A percentile compares a stretch with the other conserved stretches of the same genome.
phyloP scores from a whole-genome alignment of 2,329 filamentous ascomycete genomes.

The Penicillium sp. region DNA sequence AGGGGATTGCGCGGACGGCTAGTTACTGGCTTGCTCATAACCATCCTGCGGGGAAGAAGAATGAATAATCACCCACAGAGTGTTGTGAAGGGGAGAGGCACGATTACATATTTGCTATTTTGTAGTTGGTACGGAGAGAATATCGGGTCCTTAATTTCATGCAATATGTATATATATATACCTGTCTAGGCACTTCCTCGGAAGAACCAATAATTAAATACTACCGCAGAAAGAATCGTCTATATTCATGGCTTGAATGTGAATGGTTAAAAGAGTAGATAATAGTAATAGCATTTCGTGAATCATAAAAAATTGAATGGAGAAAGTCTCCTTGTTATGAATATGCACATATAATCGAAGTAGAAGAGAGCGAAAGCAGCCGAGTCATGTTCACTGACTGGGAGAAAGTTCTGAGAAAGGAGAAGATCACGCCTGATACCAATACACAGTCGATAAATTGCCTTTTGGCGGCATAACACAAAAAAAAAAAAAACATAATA shows the following conservation, averaged over 20 bases:
- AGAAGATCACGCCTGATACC: not conserved
- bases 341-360: slow-evolving; percentile 10
- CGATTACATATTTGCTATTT: slow-evolving; percentile 22
- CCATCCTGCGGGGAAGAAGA: slow-evolving; percentile 34
- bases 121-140: not conserved
- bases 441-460: slow-evolving; percentile 1
- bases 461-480: not conserved
- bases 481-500: not conserved
- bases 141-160: not conserved
- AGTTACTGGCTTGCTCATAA: slow-evolving; percentile 36
- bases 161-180: not conserved
- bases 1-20: slow-evolving; percentile 46
- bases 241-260: not conserved
- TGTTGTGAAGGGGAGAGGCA: too few relatives aligned
- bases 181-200: too few relatives aligned
- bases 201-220: too few relatives aligned
- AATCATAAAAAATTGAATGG: not conserved
- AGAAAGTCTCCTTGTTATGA: not conserved
- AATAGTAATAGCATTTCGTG: not conserved
- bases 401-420: not conserved
- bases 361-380: not conserved
- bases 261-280: not conserved
- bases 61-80: too few relatives aligned
- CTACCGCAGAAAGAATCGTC: too few relatives aligned
- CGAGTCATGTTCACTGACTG: not conserved